These are phyloP conservation scores for Penicillium daleae DNA, from an alignment of 495 filamentous ascomycete species.

Conservation along the genomic window DNA sequence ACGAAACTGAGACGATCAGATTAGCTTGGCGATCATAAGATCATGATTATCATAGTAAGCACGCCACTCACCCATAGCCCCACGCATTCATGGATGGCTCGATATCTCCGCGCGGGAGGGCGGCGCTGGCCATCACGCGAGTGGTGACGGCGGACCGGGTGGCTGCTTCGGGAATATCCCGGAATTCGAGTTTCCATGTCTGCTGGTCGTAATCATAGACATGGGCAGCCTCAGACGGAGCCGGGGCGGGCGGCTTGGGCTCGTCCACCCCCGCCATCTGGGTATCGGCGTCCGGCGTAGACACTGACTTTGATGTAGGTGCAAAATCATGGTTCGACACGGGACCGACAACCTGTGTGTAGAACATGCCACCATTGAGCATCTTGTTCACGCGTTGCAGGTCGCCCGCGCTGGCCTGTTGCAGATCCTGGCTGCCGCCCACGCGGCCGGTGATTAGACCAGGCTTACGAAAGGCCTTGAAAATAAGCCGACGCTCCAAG, in stretches of 20 bases:
- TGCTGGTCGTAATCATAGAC: constrained; percentile 46
- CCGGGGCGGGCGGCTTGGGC: constrained; percentile 4
- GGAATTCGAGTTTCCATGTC: constrained; percentile 55
- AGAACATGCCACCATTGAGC: constrained; percentile 56
- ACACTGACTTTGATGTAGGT: constrained; percentile 11
- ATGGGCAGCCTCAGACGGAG: background rate
- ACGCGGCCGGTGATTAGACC: constrained; percentile 40
- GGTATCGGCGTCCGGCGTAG: constrained; percentile 29
- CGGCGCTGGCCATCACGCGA: constrained; percentile 50
- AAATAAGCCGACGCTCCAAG: constrained; percentile 65
- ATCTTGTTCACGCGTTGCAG: constrained; percentile 51
- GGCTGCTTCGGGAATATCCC: constrained; percentile 56
- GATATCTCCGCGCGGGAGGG: constrained; percentile 49
- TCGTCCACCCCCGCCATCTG: constrained; percentile 40
- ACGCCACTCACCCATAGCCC: constrained; percentile 52
- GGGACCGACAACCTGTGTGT: constrained; percentile 52
- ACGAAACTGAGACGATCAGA: constrained; percentile 42
- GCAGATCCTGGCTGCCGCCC: constrained; percentile 50
- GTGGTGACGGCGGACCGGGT: constrained; percentile 52
- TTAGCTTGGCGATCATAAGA: constrained; percentile 19
- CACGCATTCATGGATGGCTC: constrained; percentile 52
- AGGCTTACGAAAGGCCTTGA: constrained; percentile 61
- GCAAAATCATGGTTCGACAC: constrained; percentile 42
- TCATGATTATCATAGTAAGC: constrained; percentile 15
- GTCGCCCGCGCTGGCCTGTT: constrained; percentile 42